Conservation (phyloP, 257 asterid genomes). For the Solanum chilense region DNA sequence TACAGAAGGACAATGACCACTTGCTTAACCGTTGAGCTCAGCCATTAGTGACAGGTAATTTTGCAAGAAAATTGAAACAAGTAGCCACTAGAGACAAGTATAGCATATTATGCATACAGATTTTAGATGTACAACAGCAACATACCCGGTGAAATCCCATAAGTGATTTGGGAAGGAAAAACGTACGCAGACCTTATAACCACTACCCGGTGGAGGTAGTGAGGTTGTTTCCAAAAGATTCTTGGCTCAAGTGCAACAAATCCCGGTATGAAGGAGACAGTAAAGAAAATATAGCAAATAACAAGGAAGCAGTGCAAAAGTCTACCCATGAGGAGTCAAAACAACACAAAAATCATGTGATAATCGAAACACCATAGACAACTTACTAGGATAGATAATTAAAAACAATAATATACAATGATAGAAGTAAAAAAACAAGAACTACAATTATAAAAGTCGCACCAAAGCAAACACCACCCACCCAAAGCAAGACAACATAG, state of each 20-base stretch:
- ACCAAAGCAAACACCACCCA: background rate
- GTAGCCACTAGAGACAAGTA: background rate
- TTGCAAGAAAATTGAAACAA: background rate
- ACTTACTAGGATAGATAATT: background rate
- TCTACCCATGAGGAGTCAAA: background rate
- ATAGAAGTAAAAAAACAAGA: background rate
- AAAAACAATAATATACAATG: background rate
- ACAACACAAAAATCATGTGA: background rate
- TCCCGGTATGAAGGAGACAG: background rate
- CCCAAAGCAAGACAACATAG: background rate
- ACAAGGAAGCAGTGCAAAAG: background rate
- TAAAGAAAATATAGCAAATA: background rate
- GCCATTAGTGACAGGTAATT: background rate
- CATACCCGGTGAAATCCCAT: background rate
- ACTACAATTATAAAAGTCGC: background rate
- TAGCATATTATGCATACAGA: background rate
- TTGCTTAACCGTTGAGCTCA: background rate
- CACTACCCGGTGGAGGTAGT: background rate
- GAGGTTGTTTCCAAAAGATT: background rate
- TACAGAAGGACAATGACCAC: background rate
- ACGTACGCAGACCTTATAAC: background rate
- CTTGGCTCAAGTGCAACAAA: background rate
- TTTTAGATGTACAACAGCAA: background rate
- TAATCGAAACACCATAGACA: background rate
- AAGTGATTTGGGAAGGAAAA: background rate